phyloP scores from a whole-genome alignment of 441 rosid genomes.

The Pelargonium myrrhifolium region DNA sequence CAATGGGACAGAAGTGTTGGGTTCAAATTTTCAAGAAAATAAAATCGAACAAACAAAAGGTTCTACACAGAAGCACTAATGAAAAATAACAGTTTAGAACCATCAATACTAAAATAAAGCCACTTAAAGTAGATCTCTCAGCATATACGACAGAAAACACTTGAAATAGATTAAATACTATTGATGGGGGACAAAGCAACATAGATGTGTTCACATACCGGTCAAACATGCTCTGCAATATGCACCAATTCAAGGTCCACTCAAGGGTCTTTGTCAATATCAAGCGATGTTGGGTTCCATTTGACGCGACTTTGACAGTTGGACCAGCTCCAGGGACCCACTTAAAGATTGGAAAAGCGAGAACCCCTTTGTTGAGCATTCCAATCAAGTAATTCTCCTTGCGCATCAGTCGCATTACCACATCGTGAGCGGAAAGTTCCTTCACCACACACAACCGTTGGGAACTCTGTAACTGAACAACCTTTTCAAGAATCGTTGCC shows the following conservation, averaged over 20 bases:
- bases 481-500: conserved; percentile 88
- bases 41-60: too few relatives aligned
- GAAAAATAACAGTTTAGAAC: neutral
- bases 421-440: conserved; percentile 91
- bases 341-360: conserved; percentile 70
- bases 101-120: neutral
- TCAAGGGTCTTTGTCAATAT: conserved; percentile 89
- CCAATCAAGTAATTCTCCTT: conserved; percentile 98
- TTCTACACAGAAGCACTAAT: neutral
- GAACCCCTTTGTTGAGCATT: conserved; percentile 91
- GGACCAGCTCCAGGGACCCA: conserved; percentile 99
- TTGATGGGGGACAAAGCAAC: neutral
- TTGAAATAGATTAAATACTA: neutral
- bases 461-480: conserved; percentile 70
- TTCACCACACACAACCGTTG: conserved; percentile 86
- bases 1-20: neutral
- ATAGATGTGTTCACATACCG: conserved; percentile 38
- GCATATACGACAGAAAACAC: neutral
- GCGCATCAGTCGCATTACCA: conserved; percentile 93
- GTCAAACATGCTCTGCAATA: conserved; percentile 99
- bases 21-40: neutral
- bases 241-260: conserved; percentile 98
- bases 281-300: conserved; percentile 45
- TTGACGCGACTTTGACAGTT: conserved; percentile 43
- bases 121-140: neutral